These are phyloP conservation scores for Boechera stricta DNA, from an alignment of 345 rosid genomes.

Conservation along the genomic window DNA sequence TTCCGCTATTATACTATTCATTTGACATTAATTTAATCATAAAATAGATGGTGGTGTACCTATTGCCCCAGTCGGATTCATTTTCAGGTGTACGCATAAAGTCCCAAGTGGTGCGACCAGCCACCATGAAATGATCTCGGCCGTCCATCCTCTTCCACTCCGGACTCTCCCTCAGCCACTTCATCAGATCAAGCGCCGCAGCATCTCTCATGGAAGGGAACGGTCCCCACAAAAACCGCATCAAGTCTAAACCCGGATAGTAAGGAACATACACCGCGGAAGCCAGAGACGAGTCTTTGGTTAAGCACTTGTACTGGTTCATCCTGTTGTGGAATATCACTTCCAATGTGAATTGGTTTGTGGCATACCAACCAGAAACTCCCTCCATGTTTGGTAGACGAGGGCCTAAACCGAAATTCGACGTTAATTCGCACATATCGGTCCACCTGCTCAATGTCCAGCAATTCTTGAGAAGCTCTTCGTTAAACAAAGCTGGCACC, in stretches of 20 bases:
- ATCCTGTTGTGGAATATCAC: constrained; percentile 81
- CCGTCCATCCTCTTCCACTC: constrained; percentile 80
- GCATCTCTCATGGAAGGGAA: constrained; percentile 58
- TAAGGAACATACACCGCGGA: constrained; percentile 78
- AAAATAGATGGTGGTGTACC: constrained; percentile 24
- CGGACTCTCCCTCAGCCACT: constrained; percentile 62
- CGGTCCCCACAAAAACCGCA: constrained; percentile 67
- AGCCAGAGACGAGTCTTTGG: constrained; percentile 67
- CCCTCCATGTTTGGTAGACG: constrained; percentile 48
- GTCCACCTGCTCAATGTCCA: constrained; percentile 61
- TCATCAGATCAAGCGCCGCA: constrained; percentile 56
- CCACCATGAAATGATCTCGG: constrained; percentile 83
- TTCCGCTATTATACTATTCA: too few relatives aligned
- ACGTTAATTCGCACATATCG: constrained; percentile 60
- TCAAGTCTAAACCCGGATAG: constrained; percentile 78
- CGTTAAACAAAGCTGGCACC: constrained; percentile 67
- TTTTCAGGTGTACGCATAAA: constrained; percentile 64
- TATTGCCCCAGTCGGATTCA: constrained; percentile 72
- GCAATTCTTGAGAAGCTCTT: constrained; percentile 70
- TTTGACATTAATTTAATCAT: neutral
- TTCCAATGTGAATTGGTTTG: constrained; percentile 78
- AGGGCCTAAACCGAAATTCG: constrained; percentile 70
- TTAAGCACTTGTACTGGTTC: constrained; percentile 77
- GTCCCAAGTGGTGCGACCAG: constrained; percentile 87
- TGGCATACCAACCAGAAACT: constrained; percentile 70